Evolutionary conservation across 495 filamentous ascomycete species (phyloP).

Genomic region (Penicillium salamii): DNA sequence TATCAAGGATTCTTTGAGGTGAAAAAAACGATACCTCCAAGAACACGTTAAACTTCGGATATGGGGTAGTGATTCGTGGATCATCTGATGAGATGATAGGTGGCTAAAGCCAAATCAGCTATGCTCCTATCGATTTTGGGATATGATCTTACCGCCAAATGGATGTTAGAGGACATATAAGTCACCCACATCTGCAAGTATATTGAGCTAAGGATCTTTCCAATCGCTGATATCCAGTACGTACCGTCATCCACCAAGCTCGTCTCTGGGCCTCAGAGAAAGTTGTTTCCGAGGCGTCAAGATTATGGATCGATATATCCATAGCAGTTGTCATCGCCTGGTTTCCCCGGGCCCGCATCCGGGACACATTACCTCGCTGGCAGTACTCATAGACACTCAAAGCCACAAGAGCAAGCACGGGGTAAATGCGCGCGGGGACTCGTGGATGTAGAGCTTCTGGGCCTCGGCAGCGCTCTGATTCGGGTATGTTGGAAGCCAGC

Average conservation of each 20-base stretch:
- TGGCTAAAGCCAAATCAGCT: constrained; percentile 20
- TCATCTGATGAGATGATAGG: constrained; percentile 43
- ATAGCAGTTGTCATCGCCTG: constrained; percentile 47
- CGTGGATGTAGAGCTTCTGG: constrained; percentile 40
- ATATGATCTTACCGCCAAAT: constrained; percentile 15
- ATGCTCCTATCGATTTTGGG: not conserved
- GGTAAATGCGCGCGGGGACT: constrained; percentile 42
- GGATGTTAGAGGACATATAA: constrained; percentile 17
- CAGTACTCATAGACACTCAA: constrained; percentile 54
- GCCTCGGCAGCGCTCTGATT: constrained; percentile 31
- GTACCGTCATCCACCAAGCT: constrained; percentile 54
- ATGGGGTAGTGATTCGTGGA: constrained; percentile 45
- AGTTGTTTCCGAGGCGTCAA: constrained; percentile 29
- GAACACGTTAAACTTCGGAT: constrained; percentile 40
- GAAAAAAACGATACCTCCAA: constrained; percentile 31
- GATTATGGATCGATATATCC: constrained; percentile 41
- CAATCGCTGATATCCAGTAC: constrained; percentile 16
- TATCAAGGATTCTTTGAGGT: not conserved
- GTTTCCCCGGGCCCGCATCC: constrained; percentile 48
- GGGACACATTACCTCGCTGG: constrained; percentile 51
- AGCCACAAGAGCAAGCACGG: constrained; percentile 46
- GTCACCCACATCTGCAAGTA: constrained; percentile 22
- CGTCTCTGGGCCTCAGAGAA: constrained; percentile 46
- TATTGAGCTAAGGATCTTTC: constrained; percentile 37
- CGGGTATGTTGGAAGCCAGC: constrained; percentile 20